These are phyloP conservation scores for Physocladia obscura DNA, from an alignment of 192 early-diverging fungal species.

Conservation along the genomic window DNA sequence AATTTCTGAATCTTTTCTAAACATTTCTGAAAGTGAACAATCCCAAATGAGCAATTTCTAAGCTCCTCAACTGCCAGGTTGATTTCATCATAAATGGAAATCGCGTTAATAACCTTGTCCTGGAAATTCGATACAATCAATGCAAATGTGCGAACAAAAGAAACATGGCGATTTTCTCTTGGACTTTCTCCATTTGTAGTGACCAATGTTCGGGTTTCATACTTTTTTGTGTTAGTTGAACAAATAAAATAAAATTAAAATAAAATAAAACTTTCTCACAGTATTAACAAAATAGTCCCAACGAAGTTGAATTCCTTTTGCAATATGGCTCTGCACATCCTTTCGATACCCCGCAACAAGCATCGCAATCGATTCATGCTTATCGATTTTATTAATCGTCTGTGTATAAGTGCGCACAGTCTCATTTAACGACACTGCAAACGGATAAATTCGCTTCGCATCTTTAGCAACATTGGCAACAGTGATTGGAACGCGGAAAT, in stretches of 20 bases:
- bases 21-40: conserved; percentile 63
- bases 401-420: conserved; percentile 91
- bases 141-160: conserved; percentile 95
- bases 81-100: conserved; percentile 82
- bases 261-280: conserved; percentile 42
- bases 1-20: conserved; percentile 84
- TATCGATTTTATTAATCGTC: conserved; percentile 74
- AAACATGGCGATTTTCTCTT: conserved; percentile 83
- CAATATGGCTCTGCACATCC: conserved; percentile 86
- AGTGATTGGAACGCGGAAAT: conserved; percentile 88
- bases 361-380: conserved; percentile 69
- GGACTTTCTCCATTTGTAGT: conserved; percentile 42
- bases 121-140: conserved; percentile 87
- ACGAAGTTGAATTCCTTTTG: conserved; percentile 67
- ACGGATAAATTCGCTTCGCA: conserved; percentile 95
- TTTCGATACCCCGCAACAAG: conserved; percentile 93
- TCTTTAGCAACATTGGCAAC: conserved; percentile 91
- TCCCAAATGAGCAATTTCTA: conserved; percentile 72
- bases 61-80: conserved; percentile 80
- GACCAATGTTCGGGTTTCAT: conserved; percentile 51
- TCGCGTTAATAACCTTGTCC: conserved; percentile 86
- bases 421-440: conserved; percentile 94
- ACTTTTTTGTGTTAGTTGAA: conserved; percentile 18
- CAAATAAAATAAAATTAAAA: conserved; percentile 2
- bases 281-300: conserved; percentile 96